Conservation (phyloP, 164 flowering plant genomes). For the Warburgia ugandensis region DNA sequence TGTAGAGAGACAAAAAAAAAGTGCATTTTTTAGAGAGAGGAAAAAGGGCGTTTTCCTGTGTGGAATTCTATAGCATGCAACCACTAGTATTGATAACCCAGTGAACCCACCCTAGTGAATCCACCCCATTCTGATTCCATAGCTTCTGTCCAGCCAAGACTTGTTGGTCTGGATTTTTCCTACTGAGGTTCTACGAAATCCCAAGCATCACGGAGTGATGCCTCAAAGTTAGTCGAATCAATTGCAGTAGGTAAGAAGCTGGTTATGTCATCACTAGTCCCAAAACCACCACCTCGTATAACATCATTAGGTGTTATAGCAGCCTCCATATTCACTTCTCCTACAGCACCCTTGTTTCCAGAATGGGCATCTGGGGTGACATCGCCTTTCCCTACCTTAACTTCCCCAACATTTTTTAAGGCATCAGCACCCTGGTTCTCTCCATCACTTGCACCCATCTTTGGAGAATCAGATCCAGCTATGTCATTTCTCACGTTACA, state of each 20-base stretch:
- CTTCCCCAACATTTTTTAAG: too few relatives aligned
- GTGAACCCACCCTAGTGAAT: background rate
- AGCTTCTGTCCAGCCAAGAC: conserved; percentile 65
- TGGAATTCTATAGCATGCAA: conserved; percentile 2
- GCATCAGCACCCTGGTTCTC: too few relatives aligned
- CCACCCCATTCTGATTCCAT: conserved; percentile 17
- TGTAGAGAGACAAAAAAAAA: too few relatives aligned
- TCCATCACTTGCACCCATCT: too few relatives aligned
- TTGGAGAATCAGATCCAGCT: too few relatives aligned
- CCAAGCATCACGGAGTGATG: conserved; percentile 62
- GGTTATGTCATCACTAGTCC: conserved; percentile 61
- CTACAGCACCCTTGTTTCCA: background rate
- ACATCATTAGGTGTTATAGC: conserved; percentile 22
- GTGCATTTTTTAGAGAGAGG: too few relatives aligned
- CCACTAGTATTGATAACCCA: background rate
- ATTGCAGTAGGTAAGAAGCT: conserved; percentile 84
- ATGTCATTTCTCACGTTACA: too few relatives aligned
- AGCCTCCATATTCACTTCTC: conserved; percentile 41
- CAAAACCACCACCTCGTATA: conserved; percentile 33
- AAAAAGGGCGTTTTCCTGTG: background rate
- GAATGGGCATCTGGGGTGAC: too few relatives aligned
- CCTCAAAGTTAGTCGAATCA: conserved; percentile 60
- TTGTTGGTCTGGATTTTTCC: conserved; percentile 44
- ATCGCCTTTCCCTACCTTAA: too few relatives aligned
- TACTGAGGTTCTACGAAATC: conserved; percentile 64